Base-by-base conservation (phyloP, 495 filamentous ascomycete genomes). In the Apodospora peruviana region DNA sequence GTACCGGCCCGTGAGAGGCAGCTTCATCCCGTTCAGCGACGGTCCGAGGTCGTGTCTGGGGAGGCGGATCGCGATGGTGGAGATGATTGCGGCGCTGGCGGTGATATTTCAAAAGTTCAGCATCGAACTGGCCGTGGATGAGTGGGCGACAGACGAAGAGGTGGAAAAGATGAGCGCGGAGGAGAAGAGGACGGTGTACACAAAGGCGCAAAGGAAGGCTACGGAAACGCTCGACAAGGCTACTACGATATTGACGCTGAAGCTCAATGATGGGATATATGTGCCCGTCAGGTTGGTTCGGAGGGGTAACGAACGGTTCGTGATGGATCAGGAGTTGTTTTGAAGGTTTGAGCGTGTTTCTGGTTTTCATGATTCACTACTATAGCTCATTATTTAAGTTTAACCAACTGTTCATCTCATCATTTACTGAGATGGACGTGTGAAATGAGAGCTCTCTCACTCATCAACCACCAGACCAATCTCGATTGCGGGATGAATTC, bases 21-120 rank as follows among this genome's bases (percentile, higher is more conserved):
- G 80, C 2, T 90, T 75, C 55, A 67, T 90, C 12, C 84, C 88
- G 0, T 91, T 90, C 64, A 82, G 79, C 40, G 85, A 88, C 21
- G 87, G 88, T 2, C 68, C 76, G 25, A 75, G 80, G 48, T 80
- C 83, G 52, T 93, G 84, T 67, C 74, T 81, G 53, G 87, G 76
- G 50, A 75, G 78, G 45, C 77, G 79, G 55, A 87, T 91, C 53
- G 86, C 87, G 12, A 84, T 90, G 66, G 88, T 90, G 52, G 85
- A 93, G 60, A 70, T 86, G 37, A 69, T 80, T 24, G 84, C 84
- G 0, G 85, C 80, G 48, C 71, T 93, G 45, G 76, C 83, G 1
- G 74, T 80, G 9, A 65, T 90, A 7, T 84, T 89, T 47, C 71
- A 76, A 45, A 65, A 74, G 25, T 84, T 82, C 61, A 81, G 74